phyloP scores from a whole-genome alignment of 768 basidiomycete genomes.

The Macrolepiota fuliginosa region DNA sequence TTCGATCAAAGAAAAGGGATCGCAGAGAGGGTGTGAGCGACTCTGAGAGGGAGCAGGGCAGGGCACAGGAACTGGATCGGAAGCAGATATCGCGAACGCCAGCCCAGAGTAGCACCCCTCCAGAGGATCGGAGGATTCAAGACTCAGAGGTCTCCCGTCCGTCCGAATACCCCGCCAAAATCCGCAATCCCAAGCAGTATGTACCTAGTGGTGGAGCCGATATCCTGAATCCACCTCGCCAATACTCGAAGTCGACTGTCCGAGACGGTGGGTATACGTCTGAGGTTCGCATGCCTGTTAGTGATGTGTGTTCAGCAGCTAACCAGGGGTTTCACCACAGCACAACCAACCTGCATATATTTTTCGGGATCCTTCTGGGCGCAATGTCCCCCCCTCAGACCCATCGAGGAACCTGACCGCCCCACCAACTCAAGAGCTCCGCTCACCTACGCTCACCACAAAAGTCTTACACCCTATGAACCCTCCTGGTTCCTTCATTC shows the following conservation, averaged over 20 bases:
- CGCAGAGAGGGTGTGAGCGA: slow-evolving; percentile 6
- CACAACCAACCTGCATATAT: neutral
- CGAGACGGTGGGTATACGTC: slow-evolving; percentile 6
- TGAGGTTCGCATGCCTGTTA: neutral
- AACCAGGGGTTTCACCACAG: neutral
- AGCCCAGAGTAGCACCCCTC: neutral
- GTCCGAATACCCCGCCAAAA: neutral
- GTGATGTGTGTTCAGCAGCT: neutral
- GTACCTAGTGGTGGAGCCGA: neutral
- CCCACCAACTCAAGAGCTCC: neutral
- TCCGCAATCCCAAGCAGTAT: neutral
- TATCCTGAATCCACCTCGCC: neutral
- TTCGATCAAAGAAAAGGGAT: neutral
- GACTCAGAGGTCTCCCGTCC: neutral
- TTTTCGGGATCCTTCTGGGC: neutral
- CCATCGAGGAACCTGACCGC: neutral
- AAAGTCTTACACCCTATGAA: neutral
- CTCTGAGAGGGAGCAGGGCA: slow-evolving; percentile 8
- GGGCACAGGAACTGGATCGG: neutral
- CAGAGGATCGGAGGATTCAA: neutral
- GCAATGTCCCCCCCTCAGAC: neutral
- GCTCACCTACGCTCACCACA: neutral
- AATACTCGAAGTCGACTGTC: neutral
- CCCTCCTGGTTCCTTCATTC: neutral
- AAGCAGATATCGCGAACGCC: neutral